Conservation (phyloP, 176 grass and related monocot genomes). For the Aegilops speltoides region DNA sequence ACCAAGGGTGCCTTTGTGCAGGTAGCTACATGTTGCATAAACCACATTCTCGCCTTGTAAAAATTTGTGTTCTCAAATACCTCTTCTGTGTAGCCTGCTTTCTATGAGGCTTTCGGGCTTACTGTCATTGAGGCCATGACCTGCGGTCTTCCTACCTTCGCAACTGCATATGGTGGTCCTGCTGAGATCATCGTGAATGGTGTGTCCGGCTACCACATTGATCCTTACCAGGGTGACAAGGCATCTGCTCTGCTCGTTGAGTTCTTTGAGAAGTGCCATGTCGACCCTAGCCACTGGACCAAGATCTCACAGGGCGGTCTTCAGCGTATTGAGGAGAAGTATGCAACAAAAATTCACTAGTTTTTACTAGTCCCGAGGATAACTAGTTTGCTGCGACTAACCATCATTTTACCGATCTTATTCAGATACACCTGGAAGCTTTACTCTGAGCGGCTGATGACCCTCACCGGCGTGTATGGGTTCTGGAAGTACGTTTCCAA, state of each 20-base stretch:
- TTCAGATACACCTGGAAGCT: conserved; percentile 95
- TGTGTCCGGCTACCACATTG: conserved; percentile 93
- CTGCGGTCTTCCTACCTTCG: conserved; percentile 93
- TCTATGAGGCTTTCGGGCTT: conserved; percentile 96
- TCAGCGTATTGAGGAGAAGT: conserved; percentile 97
- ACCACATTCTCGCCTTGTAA: neutral
- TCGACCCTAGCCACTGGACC: conserved; percentile 62
- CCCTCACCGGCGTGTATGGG: conserved; percentile 85
- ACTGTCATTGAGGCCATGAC: conserved; percentile 96
- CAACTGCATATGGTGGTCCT: conserved; percentile 83
- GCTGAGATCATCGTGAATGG: conserved; percentile 95
- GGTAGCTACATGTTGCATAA: conserved; percentile 31
- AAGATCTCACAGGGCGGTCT: conserved; percentile 83
- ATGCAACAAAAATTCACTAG: conserved; percentile 10
- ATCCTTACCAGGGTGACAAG: conserved; percentile 95
- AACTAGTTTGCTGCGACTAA: neutral
- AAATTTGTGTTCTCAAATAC: neutral
- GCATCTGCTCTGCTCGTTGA: conserved; percentile 76
- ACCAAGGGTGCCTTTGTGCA: conserved; percentile 90
- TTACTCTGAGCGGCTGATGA: conserved; percentile 99
- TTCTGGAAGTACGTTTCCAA: conserved; percentile 99
- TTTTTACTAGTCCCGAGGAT: neutral
- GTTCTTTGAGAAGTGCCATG: conserved; percentile 88
- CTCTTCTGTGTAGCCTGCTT: conserved; percentile 61
- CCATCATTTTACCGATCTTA: neutral